These are phyloP conservation scores for Jatropha multifida DNA, from an alignment of 441 rosid species.

Conservation along the genomic window DNA sequence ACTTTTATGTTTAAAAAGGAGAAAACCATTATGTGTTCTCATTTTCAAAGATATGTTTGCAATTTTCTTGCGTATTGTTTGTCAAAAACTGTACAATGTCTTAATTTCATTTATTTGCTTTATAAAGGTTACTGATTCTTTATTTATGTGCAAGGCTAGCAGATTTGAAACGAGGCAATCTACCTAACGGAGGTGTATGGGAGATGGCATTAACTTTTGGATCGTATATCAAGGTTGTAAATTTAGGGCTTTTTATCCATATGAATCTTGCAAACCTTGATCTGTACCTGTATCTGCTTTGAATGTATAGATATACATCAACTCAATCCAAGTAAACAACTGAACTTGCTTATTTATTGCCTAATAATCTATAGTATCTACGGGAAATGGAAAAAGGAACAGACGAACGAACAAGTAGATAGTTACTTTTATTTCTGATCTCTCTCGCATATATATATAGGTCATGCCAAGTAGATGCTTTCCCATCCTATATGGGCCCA, in stretches of 20 bases:
- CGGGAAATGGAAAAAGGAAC: too few relatives aligned
- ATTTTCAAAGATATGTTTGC: background rate
- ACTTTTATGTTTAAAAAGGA: too few relatives aligned
- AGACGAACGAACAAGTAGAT: too few relatives aligned
- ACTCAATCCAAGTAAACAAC: constrained; percentile 19
- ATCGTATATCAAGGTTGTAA: constrained; percentile 27
- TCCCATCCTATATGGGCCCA: too few relatives aligned
- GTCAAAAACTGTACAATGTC: background rate
- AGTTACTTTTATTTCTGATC: too few relatives aligned
- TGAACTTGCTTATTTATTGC: constrained; percentile 11
- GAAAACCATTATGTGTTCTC: too few relatives aligned
- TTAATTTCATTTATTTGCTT: background rate
- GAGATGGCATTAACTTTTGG: background rate
- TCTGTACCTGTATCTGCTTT: constrained; percentile 21
- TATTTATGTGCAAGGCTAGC: constrained; percentile 21
- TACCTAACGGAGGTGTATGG: constrained; percentile 12
- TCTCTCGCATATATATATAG: too few relatives aligned
- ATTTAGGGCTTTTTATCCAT: constrained; percentile 19
- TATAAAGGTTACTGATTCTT: constrained; percentile 13
- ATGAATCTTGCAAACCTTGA: constrained; percentile 29
- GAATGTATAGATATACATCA: constrained; percentile 19
- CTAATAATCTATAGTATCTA: too few relatives aligned
- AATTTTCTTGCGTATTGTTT: background rate
- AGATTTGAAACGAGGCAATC: constrained; percentile 17
- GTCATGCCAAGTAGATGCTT: too few relatives aligned